Base-by-base conservation (phyloP, 140 eudicot genomes). In the Senecio squalidus region DNA sequence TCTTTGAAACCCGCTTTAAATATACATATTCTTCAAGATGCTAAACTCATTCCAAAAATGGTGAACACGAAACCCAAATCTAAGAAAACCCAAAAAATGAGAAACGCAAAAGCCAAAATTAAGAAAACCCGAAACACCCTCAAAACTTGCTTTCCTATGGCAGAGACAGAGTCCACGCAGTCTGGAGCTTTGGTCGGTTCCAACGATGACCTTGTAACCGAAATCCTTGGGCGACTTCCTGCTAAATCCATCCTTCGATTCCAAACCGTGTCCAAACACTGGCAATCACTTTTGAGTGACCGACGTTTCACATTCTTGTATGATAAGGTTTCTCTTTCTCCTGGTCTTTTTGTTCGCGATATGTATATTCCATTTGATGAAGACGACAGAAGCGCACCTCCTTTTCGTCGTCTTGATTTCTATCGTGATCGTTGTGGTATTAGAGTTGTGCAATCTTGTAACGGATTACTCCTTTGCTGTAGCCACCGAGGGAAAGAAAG, bases 381-480 rank as follows among this genome's bases (percentile, higher is more conserved):
- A 6, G 15, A 40, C 28, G 14, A 47, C 17, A 55, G 6, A 59
- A 55, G 36, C 16, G 15, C 51, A 18, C 74, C 76, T 18, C 69
- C 73, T 47, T 58, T 57, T 39, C 41, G 48, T 9, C 29, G n/a
- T 9, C 70, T 73, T 16, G 4, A 47, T n/a, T 57, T 61, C 66
- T 24, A 24, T 14, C 49, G 10, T 15, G 66, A 60, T 43, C 66
- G 23, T 1, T 58, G 38, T 78, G 73, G 29, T 76, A 83, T 26
- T 81, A n/a, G n/a, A n/a, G n/a, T n/a, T n/a, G n/a, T n/a, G n/a
- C n/a, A n/a, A n/a, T n/a, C n/a, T n/a, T n/a, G 83, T 58, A 66
- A 54, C 0, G 69, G 69, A 20, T 63, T 63, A 17, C 59, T 63
- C 0, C 60, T 63, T 49, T 63, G 69, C 7, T 16, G 59, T 49